Conservation (phyloP, 305 asterid genomes). For the Ilex paraguariensis region DNA sequence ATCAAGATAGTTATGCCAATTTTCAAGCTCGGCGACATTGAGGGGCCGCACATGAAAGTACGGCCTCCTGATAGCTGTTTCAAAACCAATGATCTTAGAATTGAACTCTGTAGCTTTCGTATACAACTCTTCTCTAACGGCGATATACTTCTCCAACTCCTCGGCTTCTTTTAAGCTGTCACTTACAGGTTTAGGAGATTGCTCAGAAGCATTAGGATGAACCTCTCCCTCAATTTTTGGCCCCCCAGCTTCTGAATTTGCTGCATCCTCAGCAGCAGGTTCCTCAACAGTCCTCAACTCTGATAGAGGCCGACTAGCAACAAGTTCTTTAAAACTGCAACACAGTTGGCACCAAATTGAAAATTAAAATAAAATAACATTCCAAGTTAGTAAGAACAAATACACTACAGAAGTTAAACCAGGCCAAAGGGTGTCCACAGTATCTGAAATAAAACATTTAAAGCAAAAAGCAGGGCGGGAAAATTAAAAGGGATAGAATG, state of each 20-base stretch:
- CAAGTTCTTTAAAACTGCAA: conserved; percentile 88
- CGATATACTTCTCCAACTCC: conserved; percentile 94
- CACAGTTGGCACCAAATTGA: not conserved
- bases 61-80: conserved; percentile 94
- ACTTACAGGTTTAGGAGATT: conserved; percentile 56
- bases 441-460: too few relatives aligned
- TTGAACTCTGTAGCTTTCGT: conserved; percentile 93
- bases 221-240: conserved; percentile 66
- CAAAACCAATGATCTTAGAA: conserved; percentile 88
- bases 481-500: too few relatives aligned
- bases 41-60: conserved; percentile 97
- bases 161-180: conserved; percentile 89
- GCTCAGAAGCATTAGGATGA: conserved; percentile 43
- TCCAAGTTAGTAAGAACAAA: too few relatives aligned
- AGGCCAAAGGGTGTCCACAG: too few relatives aligned
- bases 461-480: too few relatives aligned
- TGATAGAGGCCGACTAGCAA: conserved; percentile 85
- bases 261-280: conserved; percentile 45
- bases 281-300: conserved; percentile 90
- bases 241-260: conserved; percentile 38
- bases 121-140: conserved; percentile 83
- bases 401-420: too few relatives aligned
- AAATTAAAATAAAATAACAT: too few relatives aligned
- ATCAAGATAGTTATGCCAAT: conserved; percentile 94
- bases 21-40: conserved; percentile 86